phyloP scores from a whole-genome alignment of 192 early-diverging fungal genomes.

The Pilaira anomala region DNA sequence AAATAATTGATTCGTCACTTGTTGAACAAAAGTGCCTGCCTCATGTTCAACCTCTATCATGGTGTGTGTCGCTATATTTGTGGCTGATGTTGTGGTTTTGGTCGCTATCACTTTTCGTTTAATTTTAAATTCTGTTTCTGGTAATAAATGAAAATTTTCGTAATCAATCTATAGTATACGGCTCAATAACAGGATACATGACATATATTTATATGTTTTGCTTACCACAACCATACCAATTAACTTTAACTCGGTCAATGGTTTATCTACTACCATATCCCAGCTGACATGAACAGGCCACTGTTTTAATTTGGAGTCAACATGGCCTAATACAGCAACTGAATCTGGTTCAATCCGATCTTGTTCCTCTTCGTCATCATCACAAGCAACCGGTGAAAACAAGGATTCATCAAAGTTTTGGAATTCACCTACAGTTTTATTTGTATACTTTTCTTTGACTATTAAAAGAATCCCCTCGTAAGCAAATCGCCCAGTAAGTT shows the following conservation, averaged over 20 bases:
- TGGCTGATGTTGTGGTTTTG: not conserved
- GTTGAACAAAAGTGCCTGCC: not conserved
- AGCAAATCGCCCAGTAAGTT: conserved; percentile 1
- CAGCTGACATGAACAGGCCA: conserved; percentile 13
- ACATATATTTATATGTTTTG: not conserved
- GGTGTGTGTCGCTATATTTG: not conserved
- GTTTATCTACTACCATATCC: not conserved
- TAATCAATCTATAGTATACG: conserved; percentile 15
- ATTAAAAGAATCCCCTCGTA: conserved; percentile 14
- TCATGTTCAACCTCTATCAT: conserved; percentile 7
- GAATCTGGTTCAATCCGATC: conserved; percentile 11
- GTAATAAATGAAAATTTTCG: conserved; percentile 20
- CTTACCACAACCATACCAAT: conserved; percentile 21
- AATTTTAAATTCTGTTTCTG: conserved; percentile 11
- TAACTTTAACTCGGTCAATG: not conserved
- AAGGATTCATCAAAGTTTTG: conserved; percentile 1
- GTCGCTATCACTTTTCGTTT: not conserved
- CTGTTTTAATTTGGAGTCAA: conserved; percentile 6
- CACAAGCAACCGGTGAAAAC: conserved; percentile 17
- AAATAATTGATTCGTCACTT: conserved; percentile 12
- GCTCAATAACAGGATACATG: no score
- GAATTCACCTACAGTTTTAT: conserved; percentile 20
- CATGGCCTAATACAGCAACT: conserved; percentile 13
- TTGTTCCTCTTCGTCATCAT: conserved; percentile 14
- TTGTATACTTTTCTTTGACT: conserved; percentile 5